Evolutionary conservation across 2,329 filamentous ascomycete species (phyloP).

Genomic region (Fusarium acutatum): DNA sequence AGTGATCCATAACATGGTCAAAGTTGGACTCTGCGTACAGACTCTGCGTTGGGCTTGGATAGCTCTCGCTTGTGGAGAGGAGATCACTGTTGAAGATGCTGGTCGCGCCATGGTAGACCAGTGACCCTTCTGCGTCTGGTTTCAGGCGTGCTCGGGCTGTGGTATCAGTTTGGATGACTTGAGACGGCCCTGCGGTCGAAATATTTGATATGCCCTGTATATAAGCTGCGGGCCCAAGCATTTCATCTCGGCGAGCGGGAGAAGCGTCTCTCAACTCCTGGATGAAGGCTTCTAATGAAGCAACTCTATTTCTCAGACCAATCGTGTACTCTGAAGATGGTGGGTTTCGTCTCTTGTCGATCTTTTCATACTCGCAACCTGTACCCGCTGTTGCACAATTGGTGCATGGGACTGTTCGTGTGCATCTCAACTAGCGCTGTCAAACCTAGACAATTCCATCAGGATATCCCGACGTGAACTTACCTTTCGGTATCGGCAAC

Average conservation of each 20-base stretch:
- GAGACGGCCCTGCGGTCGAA: neutral
- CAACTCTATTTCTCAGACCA: neutral
- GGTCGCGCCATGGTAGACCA: neutral
- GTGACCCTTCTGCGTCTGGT: neutral
- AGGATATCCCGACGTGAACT: fast-evolving
- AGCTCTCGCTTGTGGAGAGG: neutral
- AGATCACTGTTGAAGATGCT: neutral
- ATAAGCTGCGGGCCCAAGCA: neutral
- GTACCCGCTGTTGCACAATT: neutral
- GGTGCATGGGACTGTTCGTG: neutral
- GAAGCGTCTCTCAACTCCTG: neutral
- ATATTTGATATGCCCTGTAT: neutral
- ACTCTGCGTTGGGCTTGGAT: neutral
- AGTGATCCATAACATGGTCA: neutral
- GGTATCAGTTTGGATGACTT: neutral
- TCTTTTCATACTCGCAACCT: neutral
- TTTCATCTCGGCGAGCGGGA: neutral
- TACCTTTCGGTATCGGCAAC: slow-evolving; percentile 1
- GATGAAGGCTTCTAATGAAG: neutral
- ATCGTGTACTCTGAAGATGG: neutral
- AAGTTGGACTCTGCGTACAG: neutral
- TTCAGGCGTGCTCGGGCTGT: neutral
- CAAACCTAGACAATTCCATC: neutral
- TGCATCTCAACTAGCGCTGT: neutral
- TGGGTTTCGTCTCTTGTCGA: neutral